These are phyloP conservation scores for Helicocarpus griseus DNA, from an alignment of 2,329 filamentous ascomycete species.

Conservation along the genomic window DNA sequence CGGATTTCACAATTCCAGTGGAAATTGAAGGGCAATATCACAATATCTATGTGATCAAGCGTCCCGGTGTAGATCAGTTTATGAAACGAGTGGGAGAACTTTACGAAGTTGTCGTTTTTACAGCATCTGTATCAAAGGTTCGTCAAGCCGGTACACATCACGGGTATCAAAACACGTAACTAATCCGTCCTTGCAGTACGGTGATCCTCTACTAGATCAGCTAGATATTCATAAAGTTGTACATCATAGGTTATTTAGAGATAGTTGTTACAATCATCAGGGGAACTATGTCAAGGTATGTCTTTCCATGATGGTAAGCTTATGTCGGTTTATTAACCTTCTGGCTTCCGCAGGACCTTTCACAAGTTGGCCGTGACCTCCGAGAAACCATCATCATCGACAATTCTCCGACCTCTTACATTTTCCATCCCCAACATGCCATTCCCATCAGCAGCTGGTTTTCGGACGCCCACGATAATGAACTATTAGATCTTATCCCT, in stretches of 20 bases:
- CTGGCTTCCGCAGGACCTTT: constrained; percentile 56
- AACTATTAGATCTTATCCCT: constrained; percentile 91
- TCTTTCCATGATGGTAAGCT: neutral
- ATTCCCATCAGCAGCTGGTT: constrained; percentile 99
- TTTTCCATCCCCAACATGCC: constrained; percentile 97
- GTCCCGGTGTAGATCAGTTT: constrained; percentile 95
- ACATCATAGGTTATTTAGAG: constrained; percentile 89
- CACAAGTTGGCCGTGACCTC: constrained; percentile 88
- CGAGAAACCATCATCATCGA: constrained; percentile 99
- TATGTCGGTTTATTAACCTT: constrained; percentile 9
- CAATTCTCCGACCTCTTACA: constrained; percentile 98
- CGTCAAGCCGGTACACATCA: constrained; percentile 16
- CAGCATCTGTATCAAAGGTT: constrained; percentile 95
- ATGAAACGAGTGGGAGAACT: constrained; percentile 98
- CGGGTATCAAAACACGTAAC: constrained; percentile 6
- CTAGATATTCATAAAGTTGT: constrained; percentile 95
- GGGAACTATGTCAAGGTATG: constrained; percentile 89
- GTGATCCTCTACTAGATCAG: constrained; percentile 90
- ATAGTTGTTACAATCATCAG: constrained; percentile 99
- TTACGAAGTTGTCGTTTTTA: constrained; percentile 98
- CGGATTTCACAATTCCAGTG: constrained; percentile 96
- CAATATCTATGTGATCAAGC: constrained; percentile 98
- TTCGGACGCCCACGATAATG: constrained; percentile 97
- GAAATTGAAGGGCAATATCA: constrained; percentile 99
- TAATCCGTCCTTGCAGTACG: constrained; percentile 53